Conservation (phyloP, 306 rosid species). For the Morella rubra region DNA sequence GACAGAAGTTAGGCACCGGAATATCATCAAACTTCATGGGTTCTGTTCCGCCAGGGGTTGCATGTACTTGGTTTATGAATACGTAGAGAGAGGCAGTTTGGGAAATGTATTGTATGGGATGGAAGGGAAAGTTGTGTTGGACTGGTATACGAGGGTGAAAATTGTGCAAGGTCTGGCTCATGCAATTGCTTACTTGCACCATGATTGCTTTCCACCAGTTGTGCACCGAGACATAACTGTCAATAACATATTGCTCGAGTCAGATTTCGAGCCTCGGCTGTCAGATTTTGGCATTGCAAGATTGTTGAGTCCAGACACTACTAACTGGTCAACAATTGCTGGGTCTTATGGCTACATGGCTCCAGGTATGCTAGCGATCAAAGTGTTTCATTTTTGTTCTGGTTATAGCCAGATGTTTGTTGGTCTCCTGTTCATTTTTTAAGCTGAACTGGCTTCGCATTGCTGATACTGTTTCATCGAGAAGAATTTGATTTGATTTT, state of each 20-base stretch:
- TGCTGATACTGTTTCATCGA: not conserved
- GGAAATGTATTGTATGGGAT: conserved; percentile 48
- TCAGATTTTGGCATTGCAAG: conserved; percentile 74
- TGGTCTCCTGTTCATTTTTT: not conserved
- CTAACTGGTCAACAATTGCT: conserved; percentile 58
- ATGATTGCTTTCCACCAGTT: conserved; percentile 58
- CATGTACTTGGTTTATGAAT: conserved; percentile 65
- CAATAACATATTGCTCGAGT: conserved; percentile 56
- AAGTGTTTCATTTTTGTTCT: not conserved
- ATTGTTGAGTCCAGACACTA: conserved; percentile 44
- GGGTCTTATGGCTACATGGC: conserved; percentile 89
- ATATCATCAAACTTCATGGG: conserved; percentile 67
- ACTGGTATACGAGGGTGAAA: conserved; percentile 54
- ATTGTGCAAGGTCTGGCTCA: conserved; percentile 61
- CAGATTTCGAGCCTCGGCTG: conserved; percentile 55
- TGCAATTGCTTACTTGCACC: conserved; percentile 63
- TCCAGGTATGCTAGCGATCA: conserved; percentile 47
- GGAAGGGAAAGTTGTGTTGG: conserved; percentile 39
- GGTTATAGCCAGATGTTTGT: too few relatives aligned
- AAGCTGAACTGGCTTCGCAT: not conserved
- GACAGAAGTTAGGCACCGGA: conserved; percentile 63
- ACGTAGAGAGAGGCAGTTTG: conserved; percentile 51
- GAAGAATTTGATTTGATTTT: not conserved
- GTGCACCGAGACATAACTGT: conserved; percentile 65
- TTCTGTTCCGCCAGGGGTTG: conserved; percentile 50